Conservation (phyloP, 257 asterid genomes). For the Solanum microdontum region DNA sequence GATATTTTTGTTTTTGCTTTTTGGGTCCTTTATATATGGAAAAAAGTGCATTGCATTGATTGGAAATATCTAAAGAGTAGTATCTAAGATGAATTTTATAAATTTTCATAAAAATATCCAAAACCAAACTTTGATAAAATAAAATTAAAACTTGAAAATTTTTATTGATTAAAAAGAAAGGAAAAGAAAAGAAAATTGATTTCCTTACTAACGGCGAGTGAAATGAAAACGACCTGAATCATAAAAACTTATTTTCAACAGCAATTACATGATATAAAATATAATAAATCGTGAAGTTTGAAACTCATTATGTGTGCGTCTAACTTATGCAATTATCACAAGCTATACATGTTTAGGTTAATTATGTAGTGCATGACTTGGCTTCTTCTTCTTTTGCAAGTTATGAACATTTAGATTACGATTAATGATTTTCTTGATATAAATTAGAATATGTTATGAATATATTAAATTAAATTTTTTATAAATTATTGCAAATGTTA, state of each 20-base stretch:
- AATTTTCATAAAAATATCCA: background rate
- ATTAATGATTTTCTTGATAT: too few relatives aligned
- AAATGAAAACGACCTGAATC: rapidly evolving
- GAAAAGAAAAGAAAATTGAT: background rate
- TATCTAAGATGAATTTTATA: background rate
- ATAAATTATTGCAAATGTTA: background rate
- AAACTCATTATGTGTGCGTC: background rate
- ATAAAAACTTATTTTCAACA: too few relatives aligned
- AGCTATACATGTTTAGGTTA: background rate
- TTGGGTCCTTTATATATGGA: background rate
- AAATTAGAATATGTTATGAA: too few relatives aligned
- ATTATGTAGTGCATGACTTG: background rate
- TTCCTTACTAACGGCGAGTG: rapidly evolving
- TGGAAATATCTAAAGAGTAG: background rate
- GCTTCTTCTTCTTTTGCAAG: too few relatives aligned
- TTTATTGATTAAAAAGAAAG: background rate
- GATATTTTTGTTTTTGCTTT: background rate
- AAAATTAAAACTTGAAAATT: background rate
- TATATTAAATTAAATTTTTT: too few relatives aligned
- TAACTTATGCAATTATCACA: background rate
- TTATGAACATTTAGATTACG: background rate
- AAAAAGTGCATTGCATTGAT: background rate
- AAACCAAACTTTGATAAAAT: background rate
- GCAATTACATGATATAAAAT: too few relatives aligned
- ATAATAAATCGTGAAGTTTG: background rate